A percentile compares a stretch with the other conserved stretches of the same genome.
phyloP scores from a whole-genome alignment of 1,284 basidiomycete genomes.

The Trichosporon asahii region DNA sequence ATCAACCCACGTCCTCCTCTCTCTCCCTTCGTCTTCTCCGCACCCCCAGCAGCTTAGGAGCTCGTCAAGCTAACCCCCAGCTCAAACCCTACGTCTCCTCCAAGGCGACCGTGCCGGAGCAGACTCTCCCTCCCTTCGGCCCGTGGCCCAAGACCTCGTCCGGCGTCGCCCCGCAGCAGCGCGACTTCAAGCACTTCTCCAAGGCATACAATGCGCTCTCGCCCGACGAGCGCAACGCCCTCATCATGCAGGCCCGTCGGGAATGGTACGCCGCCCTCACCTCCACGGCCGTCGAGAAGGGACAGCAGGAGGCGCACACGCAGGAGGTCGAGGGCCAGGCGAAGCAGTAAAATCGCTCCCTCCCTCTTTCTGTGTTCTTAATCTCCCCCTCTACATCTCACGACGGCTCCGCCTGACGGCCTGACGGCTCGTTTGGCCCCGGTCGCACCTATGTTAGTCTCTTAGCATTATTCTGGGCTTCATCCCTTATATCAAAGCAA shows the following conservation, averaged over 20 bases:
- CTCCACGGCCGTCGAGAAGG: constrained; percentile 6
- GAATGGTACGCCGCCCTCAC: constrained; percentile 42
- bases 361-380: neutral
- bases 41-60: too few species aligned
- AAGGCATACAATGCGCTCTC: constrained; percentile 36
- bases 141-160: constrained; percentile 9
- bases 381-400: neutral
- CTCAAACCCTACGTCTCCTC: constrained; percentile 55
- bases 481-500: constrained; percentile 2
- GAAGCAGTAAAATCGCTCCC: neutral
- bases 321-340: constrained; percentile 18
- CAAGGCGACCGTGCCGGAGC: constrained; percentile 12
- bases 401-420: neutral
- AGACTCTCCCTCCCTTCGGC: constrained; percentile 26
- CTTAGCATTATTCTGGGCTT: neutral
- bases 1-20: too few species aligned
- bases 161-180: constrained; percentile 14
- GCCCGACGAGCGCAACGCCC: constrained; percentile 34
- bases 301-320: constrained; percentile 18
- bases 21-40: neutral
- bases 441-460: neutral
- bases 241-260: constrained; percentile 42
- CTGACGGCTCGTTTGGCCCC: too few species aligned
- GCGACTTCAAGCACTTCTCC: constrained; percentile 25
- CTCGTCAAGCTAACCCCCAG: constrained; percentile 40